These are phyloP conservation scores for Mucor irregularis DNA, from an alignment of 371 early-diverging fungal species.

Conservation along the genomic window DNA sequence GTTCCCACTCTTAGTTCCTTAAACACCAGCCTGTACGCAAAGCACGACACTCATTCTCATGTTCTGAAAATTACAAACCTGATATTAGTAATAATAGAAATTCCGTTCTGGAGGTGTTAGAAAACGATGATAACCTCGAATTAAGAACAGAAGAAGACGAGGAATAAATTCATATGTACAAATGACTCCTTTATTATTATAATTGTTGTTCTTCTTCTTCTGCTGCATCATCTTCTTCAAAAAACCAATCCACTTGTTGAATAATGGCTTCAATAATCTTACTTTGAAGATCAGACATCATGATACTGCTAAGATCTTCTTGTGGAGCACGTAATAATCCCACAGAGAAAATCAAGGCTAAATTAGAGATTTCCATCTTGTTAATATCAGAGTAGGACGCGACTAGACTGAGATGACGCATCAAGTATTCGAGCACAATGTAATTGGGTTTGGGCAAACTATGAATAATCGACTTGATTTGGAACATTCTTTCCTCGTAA, in stretches of 20 bases:
- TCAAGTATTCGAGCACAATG: conserved; percentile 68
- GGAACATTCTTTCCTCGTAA: conserved; percentile 73
- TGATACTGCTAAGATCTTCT: conserved; percentile 54
- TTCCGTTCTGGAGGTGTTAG: conserved; percentile 13
- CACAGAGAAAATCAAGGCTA: conserved; percentile 83
- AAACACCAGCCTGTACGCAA: conserved; percentile 47
- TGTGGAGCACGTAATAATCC: conserved; percentile 53
- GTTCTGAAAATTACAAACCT: conserved; percentile 53
- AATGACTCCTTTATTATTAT: background rate
- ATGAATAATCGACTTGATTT: conserved; percentile 71
- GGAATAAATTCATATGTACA: conserved; percentile 17
- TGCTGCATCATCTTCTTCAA: conserved; percentile 36
- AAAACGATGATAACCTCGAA: conserved; percentile 22
- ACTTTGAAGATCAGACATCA: conserved; percentile 55
- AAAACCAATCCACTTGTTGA: conserved; percentile 64
- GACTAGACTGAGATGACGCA: conserved; percentile 70
- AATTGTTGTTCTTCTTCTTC: background rate
- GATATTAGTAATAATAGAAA: conserved; percentile 5
- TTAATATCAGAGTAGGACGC: conserved; percentile 66
- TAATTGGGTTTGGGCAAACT: conserved; percentile 70
- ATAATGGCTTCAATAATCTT: conserved; percentile 61
- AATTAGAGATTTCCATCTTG: conserved; percentile 86
- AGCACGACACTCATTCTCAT: conserved; percentile 60
- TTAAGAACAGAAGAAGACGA: conserved; percentile 14
- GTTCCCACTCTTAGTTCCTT: conserved; percentile 48